Base-by-base conservation (phyloP, 2,329 filamentous ascomycete genomes). In the Xylaria sp. region DNA sequence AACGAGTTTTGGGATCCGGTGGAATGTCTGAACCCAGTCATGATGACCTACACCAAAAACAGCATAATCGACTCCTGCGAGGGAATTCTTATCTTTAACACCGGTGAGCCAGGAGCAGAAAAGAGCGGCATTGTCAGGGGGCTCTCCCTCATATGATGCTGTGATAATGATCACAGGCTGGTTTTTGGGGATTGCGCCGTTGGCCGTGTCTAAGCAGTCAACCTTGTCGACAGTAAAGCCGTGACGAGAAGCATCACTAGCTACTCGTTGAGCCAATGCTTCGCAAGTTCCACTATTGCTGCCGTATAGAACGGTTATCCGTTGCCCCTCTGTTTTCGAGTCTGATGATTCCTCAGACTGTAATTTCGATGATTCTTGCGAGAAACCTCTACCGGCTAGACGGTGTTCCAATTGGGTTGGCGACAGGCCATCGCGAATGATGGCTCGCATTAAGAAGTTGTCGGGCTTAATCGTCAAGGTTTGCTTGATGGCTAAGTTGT, bases 241-340 rank as follows among this genome's bases (percentile, higher is more conserved):
- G 71, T 87, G 87, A 2, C 77, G 76, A 1, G 81, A 72, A 0
- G 90, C 90, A 72, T 88, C 85, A 9, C 83, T 81, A 0, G 88
- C 89, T 11, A 93, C 76, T 31, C 86, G 82, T 68, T 90, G 85
- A 0, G 91, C 88, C 51, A 93, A 83, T 1, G 88, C 83, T 76
- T 93, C 89, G 75, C 91, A 94, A 1, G 91, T 94, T 0, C 91
- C 91, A 1, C 87, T 89, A 74, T 93, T 92, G 20, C 89, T 91
- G 2, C 92, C 92, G 73, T 92, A 94, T 49, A 89, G 85, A 22
- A 94, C 85, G n/a, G 85, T 85, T 69, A 94, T 77, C 0, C 83
- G 83, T 65, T 81, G 81, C 25, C 78, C 78, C 13, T 65, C 59
- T 51, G 38, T 44, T 10, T 44, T 15, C 15, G 49, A 25, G 22